Evolutionary conservation across 176 grass and related monocot genomes (phyloP), one percentile per base, ranked within the genome.

Genomic region (Triticum turgidum): DNA sequence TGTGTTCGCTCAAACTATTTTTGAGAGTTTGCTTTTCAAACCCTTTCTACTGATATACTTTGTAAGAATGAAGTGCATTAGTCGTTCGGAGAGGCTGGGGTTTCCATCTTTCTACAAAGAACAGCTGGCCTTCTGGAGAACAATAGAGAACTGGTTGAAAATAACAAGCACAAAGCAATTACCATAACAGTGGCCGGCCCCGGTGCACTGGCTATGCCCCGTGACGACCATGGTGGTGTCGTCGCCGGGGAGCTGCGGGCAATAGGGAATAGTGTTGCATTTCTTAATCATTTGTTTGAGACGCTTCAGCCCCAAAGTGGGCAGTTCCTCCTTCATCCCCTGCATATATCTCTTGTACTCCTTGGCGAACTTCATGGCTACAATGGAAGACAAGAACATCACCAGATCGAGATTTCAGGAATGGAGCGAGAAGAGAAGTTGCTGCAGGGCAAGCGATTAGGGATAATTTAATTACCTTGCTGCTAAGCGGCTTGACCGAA

Each of bases 321-420:
- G 95, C 77, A 97, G 89, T 72, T 88, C 90, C 82, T 89, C 71
- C 69, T 87, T 74, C 80, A 86, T 84, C 49, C 74, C 81, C 72
- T 85, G 82, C 92, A 97, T 94, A 90, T 94, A 91, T 22, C 76
- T 85, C 58, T 91, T 84, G 69, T 97, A 97, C 82, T 83, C 87
- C 92, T 97, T 97, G 32, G 88, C 71, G 30, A 97, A 94, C 87
- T 97, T 97, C 95, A 94, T 97, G 45, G 29, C 47, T 22, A 24
- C 21, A 62, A 9, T 10, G 3, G 8, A 22, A 62, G 59, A 62
- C 59, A 62, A 25, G 21, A 62, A 11, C 59, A 62, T 22, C 20
- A 62, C 59, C 3, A 24, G 59, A 62, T 62, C 59, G 21, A 9
- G 59, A 62, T 44, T 62, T 62, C 12, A 61, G n/a, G 59, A n/a